Conservation (phyloP, 306 rosid genomes). For the Adenanthera pavonina region DNA sequence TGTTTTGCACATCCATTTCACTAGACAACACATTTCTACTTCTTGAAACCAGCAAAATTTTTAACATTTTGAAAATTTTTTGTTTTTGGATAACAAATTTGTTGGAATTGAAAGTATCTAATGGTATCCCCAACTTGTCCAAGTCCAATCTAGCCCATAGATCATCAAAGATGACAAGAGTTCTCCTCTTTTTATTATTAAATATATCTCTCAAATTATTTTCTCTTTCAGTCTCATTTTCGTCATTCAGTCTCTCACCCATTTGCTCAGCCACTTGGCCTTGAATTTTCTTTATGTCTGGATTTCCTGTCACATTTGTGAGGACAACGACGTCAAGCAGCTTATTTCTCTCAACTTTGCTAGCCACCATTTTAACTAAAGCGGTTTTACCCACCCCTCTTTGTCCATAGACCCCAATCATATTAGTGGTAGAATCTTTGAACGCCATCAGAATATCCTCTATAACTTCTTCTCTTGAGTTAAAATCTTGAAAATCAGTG, state of each 20-base stretch:
- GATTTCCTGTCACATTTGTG: background rate
- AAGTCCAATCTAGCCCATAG: slow-evolving; percentile 23
- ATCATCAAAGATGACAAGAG: slow-evolving; percentile 24
- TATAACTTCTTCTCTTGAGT: background rate
- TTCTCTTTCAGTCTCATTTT: slow-evolving; percentile 12
- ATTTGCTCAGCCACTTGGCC: slow-evolving; percentile 5
- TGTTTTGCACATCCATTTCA: slow-evolving; percentile 12
- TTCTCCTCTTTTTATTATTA: background rate
- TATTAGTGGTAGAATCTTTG: background rate
- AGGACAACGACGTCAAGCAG: background rate
- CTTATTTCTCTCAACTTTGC: background rate
- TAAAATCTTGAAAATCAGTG: background rate
- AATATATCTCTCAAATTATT: background rate
- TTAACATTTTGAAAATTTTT: background rate
- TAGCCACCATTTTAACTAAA: background rate
- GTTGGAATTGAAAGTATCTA: background rate
- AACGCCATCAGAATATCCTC: too few species aligned
- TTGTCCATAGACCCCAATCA: background rate
- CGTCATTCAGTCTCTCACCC: background rate
- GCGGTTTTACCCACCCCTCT: background rate
- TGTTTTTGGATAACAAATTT: too few species aligned
- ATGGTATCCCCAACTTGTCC: background rate
- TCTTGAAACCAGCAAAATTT: slow-evolving; percentile 28
- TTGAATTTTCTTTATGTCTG: background rate
- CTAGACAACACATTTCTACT: background rate